Base-by-base conservation (phyloP, 306 rosid species). In the Cicer arietinum region DNA sequence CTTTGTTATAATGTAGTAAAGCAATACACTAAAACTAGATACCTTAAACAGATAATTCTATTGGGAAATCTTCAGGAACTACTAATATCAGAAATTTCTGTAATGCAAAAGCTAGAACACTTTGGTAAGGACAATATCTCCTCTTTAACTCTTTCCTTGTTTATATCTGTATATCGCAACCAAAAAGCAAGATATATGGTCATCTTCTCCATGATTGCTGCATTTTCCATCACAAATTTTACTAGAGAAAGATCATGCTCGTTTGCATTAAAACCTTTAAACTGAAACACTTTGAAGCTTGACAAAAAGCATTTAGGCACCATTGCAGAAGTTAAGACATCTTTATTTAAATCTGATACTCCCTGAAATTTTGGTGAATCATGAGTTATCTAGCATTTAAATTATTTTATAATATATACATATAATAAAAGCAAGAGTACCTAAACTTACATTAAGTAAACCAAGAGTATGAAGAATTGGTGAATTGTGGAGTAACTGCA, bases 361-460 rank as follows among this genome's bases (percentile, higher is more conserved):
- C 85, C 87, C 80, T 84, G 83, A 67, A 72, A 84, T 13, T 69
- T 68, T 50, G 54, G 17, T 4, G 11, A 9, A 17, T 25, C 35
- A 13, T 75, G 4, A 63, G 67, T 79, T 16, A 56, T 54, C 14
- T 58, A 67, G 42, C 42, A 7, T 39, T 52, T 6, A 1, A 3
- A 13, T 10, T 30, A 48, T 16, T 43, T 25, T 17, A 25, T 48
- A 4, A 5, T n/a, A 52, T 16, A 61, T 14, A 14, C 9, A 43
- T 25, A 14, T 7, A 17, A 1, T 53, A 53, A 10, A 72, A 39
- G 44, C n/a, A 52, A 52, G 53, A 54, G 42, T 50, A 30, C 16
- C 42, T 37, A 53, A 54, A 80, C 87, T 80, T 74, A 84, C 88
- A 73, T 81, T 76, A 17, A 77, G 80, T 69, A 84, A 73, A 58